phyloP scores from a whole-genome alignment of 2,329 filamentous ascomycete genomes.

The Monosporascus sp. region DNA sequence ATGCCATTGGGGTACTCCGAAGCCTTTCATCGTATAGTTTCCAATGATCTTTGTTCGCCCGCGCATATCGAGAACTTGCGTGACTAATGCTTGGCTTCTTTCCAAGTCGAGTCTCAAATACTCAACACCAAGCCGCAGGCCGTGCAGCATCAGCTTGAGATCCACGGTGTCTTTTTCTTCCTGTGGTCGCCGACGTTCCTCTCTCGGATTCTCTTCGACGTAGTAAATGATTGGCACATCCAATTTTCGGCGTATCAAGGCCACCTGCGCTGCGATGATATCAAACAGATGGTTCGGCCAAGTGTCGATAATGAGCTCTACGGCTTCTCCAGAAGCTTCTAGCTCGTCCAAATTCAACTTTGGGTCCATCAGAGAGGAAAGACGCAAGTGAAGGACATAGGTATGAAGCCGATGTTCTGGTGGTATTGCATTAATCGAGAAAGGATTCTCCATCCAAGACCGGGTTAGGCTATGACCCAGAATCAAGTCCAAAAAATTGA shows the following conservation, averaged over 20 bases:
- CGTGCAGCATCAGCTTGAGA: conserved; percentile 55
- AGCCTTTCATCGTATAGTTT: conserved; percentile 44
- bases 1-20: conserved; percentile 49
- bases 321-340: conserved; percentile 54
- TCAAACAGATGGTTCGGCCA: conserved; percentile 47
- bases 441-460: conserved; percentile 54
- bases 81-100: conserved; percentile 44
- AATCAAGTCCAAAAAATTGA: conserved; percentile 53
- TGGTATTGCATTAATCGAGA: conserved; percentile 54
- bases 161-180: conserved; percentile 42
- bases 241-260: conserved; percentile 51
- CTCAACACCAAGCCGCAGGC: conserved; percentile 61
- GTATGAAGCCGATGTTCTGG: conserved; percentile 56
- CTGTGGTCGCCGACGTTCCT: conserved; percentile 32
- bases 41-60: conserved; percentile 59
- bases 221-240: conserved; percentile 53
- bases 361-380: conserved; percentile 51
- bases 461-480: conserved; percentile 48
- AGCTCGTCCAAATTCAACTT: conserved; percentile 47
- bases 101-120: conserved; percentile 61
- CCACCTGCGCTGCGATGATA: conserved; percentile 50
- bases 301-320: conserved; percentile 56
- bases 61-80: conserved; percentile 44
- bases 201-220: conserved; percentile 46
- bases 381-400: conserved; percentile 56